These are phyloP conservation scores for Trichophyton simii DNA, from an alignment of 2,329 filamentous ascomycete species.

Conservation along the genomic window DNA sequence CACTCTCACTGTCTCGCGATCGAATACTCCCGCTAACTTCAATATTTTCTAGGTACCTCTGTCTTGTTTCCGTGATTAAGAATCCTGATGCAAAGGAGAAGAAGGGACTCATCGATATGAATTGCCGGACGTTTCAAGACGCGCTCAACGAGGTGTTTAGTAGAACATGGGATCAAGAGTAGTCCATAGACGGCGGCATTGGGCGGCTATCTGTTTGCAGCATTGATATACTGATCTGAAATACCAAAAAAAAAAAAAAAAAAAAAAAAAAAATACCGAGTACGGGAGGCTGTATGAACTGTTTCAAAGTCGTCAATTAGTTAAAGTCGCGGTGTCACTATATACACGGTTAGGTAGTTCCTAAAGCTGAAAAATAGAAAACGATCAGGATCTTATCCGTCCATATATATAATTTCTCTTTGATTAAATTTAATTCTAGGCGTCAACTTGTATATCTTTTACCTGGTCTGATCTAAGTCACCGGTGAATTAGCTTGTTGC, in stretches of 20 bases:
- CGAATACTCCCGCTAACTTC: slow-evolving; percentile 6
- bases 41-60: slow-evolving; percentile 42
- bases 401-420: too few relatives aligned
- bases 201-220: neutral
- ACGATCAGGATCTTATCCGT: too few relatives aligned
- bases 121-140: slow-evolving; percentile 51
- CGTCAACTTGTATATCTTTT: too few relatives aligned
- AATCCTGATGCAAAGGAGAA: slow-evolving; percentile 52
- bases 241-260: neutral
- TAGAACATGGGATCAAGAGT: slow-evolving; percentile 31
- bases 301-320: too few relatives aligned
- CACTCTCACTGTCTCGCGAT: neutral
- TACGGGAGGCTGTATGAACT: too few relatives aligned
- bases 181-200: neutral
- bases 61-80: slow-evolving; percentile 52
- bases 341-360: too few relatives aligned
- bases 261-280: too few relatives aligned
- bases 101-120: slow-evolving; percentile 54
- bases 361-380: too few relatives aligned
- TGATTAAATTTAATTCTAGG: too few relatives aligned
- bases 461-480: too few relatives aligned
- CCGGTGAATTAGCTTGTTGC: too few relatives aligned
- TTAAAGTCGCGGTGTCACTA: too few relatives aligned
- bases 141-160: slow-evolving; percentile 51
- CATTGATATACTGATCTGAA: neutral